Base-by-base conservation (phyloP, 2,329 filamentous ascomycete species). In the Trichophyton verrucosum region DNA sequence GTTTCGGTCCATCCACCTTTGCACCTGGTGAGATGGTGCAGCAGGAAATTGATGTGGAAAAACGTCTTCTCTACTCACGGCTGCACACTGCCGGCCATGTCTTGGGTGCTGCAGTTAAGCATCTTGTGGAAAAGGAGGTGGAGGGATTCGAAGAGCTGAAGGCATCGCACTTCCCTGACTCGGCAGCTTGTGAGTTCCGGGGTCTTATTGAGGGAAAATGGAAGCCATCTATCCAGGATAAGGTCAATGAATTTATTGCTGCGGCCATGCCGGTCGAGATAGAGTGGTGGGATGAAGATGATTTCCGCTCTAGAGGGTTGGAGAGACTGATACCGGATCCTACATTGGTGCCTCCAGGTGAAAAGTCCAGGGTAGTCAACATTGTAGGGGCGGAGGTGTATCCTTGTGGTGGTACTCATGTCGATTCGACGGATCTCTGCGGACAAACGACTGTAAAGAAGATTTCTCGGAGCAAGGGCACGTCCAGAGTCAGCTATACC, bases 331-430 rank as follows among this genome's bases (percentile, higher is more conserved):
- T 82, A 17, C 81, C 81, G 0, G 77, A 84, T 62, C 71, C 72
- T 38, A 73, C 67, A 60, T 56, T 74, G 44, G 67, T 75, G 57
- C 70, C 73, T 63, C 74, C 76, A 7, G 81, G 80, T 24, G 80
- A 81, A 65, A 84, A 81, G 69, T 82, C 86, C 36, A 77, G 87
- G 7, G 84, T 89, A 0, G 86, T 89, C 24, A 80, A 82, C 62
- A 87, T 90, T 62, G 81, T 83, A 0, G 86, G 86, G 0, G 80
- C 82, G 0, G 87, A 86, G 65, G 80, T 80, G 27, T 89, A 90
- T 74, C 86, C 87, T 0, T 90, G 87, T 70, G 87, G 87, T 6
- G 87, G 87, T 0, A 90, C 87, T 27, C 87, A 90, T 75, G 86
- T 89, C 2, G 75, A 80, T 33, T 79, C 74, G 17, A 86, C 84